Conservation (phyloP, 2,329 filamentous ascomycete genomes). For the Talaromyces islandicus region DNA sequence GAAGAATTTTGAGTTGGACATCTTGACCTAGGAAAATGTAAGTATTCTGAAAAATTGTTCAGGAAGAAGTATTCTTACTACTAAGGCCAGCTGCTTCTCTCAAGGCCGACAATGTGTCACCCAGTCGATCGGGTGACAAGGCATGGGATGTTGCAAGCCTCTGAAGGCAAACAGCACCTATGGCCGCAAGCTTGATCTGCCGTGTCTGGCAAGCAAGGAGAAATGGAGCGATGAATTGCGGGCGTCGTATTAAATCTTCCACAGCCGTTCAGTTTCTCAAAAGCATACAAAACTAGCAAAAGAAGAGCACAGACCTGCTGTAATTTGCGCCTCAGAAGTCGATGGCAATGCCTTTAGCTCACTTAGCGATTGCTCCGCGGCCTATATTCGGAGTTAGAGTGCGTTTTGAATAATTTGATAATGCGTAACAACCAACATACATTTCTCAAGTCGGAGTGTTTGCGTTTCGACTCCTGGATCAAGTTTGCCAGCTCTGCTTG, state of each 20-base stretch:
- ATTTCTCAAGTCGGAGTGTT: conserved; percentile 82
- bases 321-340: conserved; percentile 69
- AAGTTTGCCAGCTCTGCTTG: conserved; percentile 82
- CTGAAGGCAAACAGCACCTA: conserved; percentile 83
- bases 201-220: conserved; percentile 86
- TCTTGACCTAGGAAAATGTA: conserved; percentile 56
- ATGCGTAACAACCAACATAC: conserved; percentile 20
- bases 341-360: conserved; percentile 73
- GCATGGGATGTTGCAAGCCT: conserved; percentile 77
- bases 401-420: conserved; percentile 12
- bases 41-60: conserved; percentile 12
- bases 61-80: conserved; percentile 44
- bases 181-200: conserved; percentile 83
- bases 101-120: conserved; percentile 81
- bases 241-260: conserved; percentile 72
- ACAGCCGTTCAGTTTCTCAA: conserved; percentile 5
- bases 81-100: conserved; percentile 70
- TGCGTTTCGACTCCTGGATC: conserved; percentile 92
- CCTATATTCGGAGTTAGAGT: conserved; percentile 45
- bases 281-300: neutral
- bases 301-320: conserved; percentile 51
- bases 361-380: conserved; percentile 86
- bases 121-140: conserved; percentile 70
- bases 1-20: conserved; percentile 91
- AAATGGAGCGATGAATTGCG: conserved; percentile 87